A percentile compares a stretch with the other conserved stretches of the same genome.
phyloP scores from a whole-genome alignment of 208 protist species.

The Angomonas deanei region DNA sequence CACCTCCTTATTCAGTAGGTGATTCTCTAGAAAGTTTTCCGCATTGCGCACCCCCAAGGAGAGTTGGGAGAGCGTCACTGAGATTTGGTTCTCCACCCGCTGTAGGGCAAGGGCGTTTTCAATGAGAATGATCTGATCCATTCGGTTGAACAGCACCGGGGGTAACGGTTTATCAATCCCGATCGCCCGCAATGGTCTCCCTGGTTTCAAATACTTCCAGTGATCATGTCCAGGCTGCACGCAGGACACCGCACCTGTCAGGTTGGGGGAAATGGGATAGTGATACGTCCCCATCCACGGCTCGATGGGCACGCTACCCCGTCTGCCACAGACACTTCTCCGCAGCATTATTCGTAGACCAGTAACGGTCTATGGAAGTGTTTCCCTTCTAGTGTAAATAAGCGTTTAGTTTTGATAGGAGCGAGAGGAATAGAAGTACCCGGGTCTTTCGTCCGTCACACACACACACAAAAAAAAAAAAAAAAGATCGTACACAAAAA shows the following conservation, averaged over 20 bases:
- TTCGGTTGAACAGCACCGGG: constrained; percentile 76
- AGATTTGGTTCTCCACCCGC: constrained; percentile 78
- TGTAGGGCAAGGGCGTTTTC: constrained; percentile 83
- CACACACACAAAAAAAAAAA: too few species aligned
- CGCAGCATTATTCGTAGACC: constrained; percentile 9
- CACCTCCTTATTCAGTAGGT: constrained; percentile 64
- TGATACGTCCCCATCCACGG: constrained; percentile 77
- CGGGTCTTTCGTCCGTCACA: too few species aligned
- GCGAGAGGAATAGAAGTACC: too few species aligned
- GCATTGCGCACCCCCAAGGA: constrained; percentile 79
- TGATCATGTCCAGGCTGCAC: constrained; percentile 70
- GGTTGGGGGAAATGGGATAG: constrained; percentile 56
- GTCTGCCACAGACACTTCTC: constrained; percentile 20
- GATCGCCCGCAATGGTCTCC: constrained; percentile 64
- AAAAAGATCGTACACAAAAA: too few species aligned
- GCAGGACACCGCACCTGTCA: constrained; percentile 47
- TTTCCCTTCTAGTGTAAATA: too few species aligned
- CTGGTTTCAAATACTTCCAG: constrained; percentile 48
- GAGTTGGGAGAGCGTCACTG: constrained; percentile 81
- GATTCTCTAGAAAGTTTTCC: constrained; percentile 79
- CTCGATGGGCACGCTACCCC: constrained; percentile 54
- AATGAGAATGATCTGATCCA: constrained; percentile 79
- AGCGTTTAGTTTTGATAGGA: too few species aligned
- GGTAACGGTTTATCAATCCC: constrained; percentile 59
- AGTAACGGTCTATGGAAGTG: too few species aligned